Conservation (phyloP, 1,284 basidiomycete species). For the Trichosporon sp. region DNA sequence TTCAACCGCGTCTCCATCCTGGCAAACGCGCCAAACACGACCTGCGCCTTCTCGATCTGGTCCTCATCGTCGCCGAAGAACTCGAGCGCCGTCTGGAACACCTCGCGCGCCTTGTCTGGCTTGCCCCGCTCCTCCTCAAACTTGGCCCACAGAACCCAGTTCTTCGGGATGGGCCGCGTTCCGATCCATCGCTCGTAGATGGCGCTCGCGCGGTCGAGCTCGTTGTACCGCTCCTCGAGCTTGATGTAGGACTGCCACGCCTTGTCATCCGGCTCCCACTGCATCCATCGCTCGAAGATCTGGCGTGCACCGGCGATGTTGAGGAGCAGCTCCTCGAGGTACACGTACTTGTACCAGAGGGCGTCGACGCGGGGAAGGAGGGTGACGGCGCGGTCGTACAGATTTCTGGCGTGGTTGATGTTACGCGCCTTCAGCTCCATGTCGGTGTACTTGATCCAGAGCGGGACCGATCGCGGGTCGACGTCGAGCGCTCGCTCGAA, state of each 20-base stretch:
- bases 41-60: conserved; percentile 90
- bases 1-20: conserved; percentile 96
- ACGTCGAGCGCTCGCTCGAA: conserved; percentile 96
- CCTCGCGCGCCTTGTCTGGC: conserved; percentile 85
- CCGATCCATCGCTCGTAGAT: conserved; percentile 95
- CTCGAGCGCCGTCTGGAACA: conserved; percentile 93
- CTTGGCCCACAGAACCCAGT: conserved; percentile 95
- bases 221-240: conserved; percentile 87
- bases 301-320: conserved; percentile 93
- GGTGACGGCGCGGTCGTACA: conserved; percentile 94
- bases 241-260: conserved; percentile 99
- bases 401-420: conserved; percentile 91
- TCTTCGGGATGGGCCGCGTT: conserved; percentile 84
- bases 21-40: conserved; percentile 88
- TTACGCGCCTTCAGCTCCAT: conserved; percentile 97
- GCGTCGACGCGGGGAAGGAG: conserved; percentile 84
- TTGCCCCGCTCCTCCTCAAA: conserved; percentile 88
- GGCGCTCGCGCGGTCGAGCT: conserved; percentile 81
- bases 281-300: conserved; percentile 98
- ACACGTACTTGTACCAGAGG: conserved; percentile 98
- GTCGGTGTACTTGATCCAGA: conserved; percentile 97
- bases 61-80: conserved; percentile 97
- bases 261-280: conserved; percentile 99
- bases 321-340: conserved; percentile 92
- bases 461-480: conserved; percentile 76